Conservation (phyloP, 2,329 filamentous ascomycete genomes). For the Chalaropsis ovoidea region DNA sequence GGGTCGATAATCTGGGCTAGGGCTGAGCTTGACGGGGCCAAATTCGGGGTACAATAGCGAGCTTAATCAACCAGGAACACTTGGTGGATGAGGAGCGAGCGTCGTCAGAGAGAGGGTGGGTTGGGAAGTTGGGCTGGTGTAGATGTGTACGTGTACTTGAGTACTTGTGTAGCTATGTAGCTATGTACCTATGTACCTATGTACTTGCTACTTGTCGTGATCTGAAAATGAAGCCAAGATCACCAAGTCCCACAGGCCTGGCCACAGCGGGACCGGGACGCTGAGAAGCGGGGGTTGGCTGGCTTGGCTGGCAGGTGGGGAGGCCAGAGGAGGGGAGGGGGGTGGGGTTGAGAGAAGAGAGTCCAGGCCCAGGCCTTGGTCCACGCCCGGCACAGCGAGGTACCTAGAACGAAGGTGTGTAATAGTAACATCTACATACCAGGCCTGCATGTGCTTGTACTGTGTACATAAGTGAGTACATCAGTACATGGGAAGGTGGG, state of each 20-base stretch:
- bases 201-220: neutral
- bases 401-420: no score
- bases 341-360: neutral
- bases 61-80: constrained; percentile 2
- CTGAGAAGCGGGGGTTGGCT: neutral
- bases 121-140: neutral
- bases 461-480: no score
- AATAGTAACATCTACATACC: no score
- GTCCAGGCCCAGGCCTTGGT: neutral
- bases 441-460: no score
- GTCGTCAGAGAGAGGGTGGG: neutral
- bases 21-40: constrained; percentile 7
- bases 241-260: neutral
- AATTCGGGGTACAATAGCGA: constrained; percentile 2
- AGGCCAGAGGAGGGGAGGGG: neutral
- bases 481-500: no score
- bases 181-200: no score
- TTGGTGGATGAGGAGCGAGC: no score
- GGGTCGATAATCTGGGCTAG: constrained; percentile 5
- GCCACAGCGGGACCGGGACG: neutral
- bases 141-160: no score
- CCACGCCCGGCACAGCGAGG: neutral
- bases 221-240: neutral
- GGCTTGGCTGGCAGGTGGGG: neutral
- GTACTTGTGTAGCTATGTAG: no score